Base-by-base conservation (phyloP, 768 basidiomycete genomes). In the Suillus weaverae region DNA sequence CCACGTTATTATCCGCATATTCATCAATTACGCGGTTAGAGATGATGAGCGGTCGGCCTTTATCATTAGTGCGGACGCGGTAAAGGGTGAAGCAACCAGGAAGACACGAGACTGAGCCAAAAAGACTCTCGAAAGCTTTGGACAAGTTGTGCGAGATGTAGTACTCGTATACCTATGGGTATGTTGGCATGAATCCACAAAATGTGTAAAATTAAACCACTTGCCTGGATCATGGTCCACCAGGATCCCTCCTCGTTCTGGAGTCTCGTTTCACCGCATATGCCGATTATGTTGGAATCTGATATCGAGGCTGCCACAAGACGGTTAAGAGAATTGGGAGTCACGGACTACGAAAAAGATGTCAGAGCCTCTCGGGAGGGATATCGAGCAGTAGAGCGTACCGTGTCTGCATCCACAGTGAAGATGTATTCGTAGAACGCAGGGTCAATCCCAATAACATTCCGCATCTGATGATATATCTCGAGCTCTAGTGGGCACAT, bases 351-450 rank as follows among this genome's bases (percentile, higher is more conserved):
- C 30, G 56, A 38, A 38, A 55, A 39, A 9, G 38, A 38, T 26
- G 30, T 78, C 41, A 77, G 68, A 64, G 5, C 33, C 16, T 18
- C 54, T n/a, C 26, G 60, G 0, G 16, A 22, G 60, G 0, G 16
- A 22, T 18, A 13, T 30, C 30, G 33, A 26, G 30, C 26, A 60
- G n/a, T 18, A 3, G n/a, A 14, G 73, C 78, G 60, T 59, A 86
- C 85, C 1, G 86, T 86, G 78, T 89, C 89, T 20, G 87, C 88
- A 76, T 89, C 88, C 18, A 89, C 85, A 57, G 86, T 89, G 75
- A 89, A 88, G 67, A 89, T 84, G 74, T 88, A 89, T 74, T 89
- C 88, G 70, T 89, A 89, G 75, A 89, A 89, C n/a, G 87, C 85
- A 16, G 88, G 88, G 62, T 89, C 89, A 53, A 89, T 88, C 11